Evolutionary conservation across 2,329 filamentous ascomycete species (phyloP).

Genomic region (Boeremia exigua): DNA sequence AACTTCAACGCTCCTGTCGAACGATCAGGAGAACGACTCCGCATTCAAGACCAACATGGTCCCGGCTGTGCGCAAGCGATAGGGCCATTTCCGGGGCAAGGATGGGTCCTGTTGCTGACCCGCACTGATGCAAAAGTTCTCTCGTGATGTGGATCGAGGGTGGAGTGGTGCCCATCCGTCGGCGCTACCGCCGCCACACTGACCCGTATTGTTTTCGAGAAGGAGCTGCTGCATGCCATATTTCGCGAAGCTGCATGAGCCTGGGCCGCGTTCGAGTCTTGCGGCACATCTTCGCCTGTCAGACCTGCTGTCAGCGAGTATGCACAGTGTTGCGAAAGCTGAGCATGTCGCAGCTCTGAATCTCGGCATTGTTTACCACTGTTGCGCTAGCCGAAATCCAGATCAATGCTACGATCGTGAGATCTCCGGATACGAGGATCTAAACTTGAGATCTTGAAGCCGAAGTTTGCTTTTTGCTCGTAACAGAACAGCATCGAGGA

Average conservation of each 20-base stretch:
- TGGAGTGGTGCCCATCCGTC: slow-evolving; percentile 10
- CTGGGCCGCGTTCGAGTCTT: not conserved
- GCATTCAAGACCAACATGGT: slow-evolving; percentile 9
- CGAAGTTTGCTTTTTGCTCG: not conserved
- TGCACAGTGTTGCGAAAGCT: not conserved
- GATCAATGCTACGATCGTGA: slow-evolving; percentile 10
- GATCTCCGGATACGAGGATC: slow-evolving; percentile 1
- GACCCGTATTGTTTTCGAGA: slow-evolving; percentile 11
- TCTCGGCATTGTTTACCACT: slow-evolving; percentile 1
- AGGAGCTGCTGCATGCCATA: not conserved
- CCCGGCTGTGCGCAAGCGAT: slow-evolving; percentile 11
- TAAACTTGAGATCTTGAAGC: slow-evolving; percentile 3
- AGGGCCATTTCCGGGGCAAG: slow-evolving; percentile 12
- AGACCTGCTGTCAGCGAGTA: not conserved
- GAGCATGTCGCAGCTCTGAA: not conserved
- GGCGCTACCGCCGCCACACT: slow-evolving; percentile 15
- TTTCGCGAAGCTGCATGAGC: not conserved
- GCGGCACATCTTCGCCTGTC: not conserved
- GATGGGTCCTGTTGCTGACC: slow-evolving; percentile 13
- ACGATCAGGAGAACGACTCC: slow-evolving; percentile 16
- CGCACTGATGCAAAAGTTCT: slow-evolving; percentile 15
- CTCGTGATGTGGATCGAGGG: slow-evolving; percentile 18
- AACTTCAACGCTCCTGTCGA: slow-evolving; percentile 11
- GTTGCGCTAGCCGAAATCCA: slow-evolving; percentile 4
- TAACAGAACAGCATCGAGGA: not conserved